phyloP scores from a whole-genome alignment of 2,329 filamentous ascomycete species.

The Venturia oleaginea region DNA sequence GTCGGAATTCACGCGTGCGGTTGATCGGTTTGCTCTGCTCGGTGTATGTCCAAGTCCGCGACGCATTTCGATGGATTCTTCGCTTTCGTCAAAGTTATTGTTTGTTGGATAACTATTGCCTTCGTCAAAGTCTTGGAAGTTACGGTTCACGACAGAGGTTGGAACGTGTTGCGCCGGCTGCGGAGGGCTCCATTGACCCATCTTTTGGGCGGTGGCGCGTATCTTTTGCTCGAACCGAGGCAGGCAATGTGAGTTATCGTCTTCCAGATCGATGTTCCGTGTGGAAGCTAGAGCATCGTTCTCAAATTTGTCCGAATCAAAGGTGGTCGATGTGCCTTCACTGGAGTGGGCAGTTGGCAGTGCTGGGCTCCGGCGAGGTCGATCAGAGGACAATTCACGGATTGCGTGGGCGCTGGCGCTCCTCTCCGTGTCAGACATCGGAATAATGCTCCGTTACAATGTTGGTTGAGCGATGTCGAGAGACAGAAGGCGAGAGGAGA shows the following conservation, averaged over 20 bases:
- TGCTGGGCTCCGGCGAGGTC: neutral
- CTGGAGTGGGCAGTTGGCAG: neutral
- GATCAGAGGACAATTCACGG: constrained; percentile 1
- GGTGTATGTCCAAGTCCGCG: constrained; percentile 38
- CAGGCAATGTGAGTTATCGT: neutral
- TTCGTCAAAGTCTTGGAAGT: constrained; percentile 32
- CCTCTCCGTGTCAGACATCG: neutral
- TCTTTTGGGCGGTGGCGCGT: constrained; percentile 14
- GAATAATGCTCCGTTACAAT: constrained; percentile 1
- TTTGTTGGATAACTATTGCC: constrained; percentile 26
- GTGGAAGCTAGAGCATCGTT: neutral
- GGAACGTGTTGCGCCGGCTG: constrained; percentile 1
- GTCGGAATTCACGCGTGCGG: constrained; percentile 40
- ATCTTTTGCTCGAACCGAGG: constrained; percentile 5
- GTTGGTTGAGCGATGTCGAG: constrained; percentile 5
- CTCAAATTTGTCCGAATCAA: neutral
- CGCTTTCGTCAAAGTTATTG: constrained; percentile 31
- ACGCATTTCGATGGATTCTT: constrained; percentile 48
- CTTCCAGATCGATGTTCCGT: neutral
- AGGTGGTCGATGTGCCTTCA: neutral
- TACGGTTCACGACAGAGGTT: constrained; percentile 14
- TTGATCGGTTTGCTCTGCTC: constrained; percentile 26
- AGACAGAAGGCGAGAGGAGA: neutral
- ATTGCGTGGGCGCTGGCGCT: neutral
- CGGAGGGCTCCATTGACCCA: constrained; percentile 14